Base-by-base conservation (phyloP, 2,329 filamentous ascomycete genomes). In the Beauveria medogensis region DNA sequence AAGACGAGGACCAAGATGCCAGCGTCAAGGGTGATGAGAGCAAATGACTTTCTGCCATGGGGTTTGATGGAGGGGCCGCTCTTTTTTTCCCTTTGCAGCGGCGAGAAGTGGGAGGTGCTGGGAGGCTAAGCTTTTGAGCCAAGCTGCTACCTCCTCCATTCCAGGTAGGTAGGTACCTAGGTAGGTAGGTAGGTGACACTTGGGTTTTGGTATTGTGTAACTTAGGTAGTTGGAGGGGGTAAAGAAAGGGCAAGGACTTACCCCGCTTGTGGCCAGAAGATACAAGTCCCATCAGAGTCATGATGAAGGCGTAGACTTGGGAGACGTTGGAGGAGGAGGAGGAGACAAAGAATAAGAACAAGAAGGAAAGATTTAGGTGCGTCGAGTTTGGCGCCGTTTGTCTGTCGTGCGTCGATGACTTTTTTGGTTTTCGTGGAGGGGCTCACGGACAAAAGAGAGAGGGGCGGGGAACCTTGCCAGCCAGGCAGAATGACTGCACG, bases 251-350 rank as follows among this genome's bases (percentile, higher is more conserved):
- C n/a, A 18, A 44, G 18, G 22, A 59, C 56, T 14, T 59, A 53
- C 56, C 40, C 14, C 56, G 56, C 37, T 37, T 52, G 22, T 54
- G 53, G 50, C 26, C n/a, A 46, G 50, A 57, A 20, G 59, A 57
- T 5, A 54, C 48, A n/a, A 59, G 56, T 44, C 56, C 56, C 47
- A 59, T 52, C 12, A 59, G 24, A 18, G 56, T 59, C 56, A 59
- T 59, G 37, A 14, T 59, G 56, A 43, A 34, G 20, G 16, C 34
- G 53, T 48, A 26, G 7, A 22, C 10, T 5, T 34, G 24, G 41
- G 7, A 5, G 41, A 20, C 5, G 12, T 5, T 28, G 37, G 12
- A 28, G 3, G 34, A 40, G 14, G 24, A 48, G 8, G 16, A 46
- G 3, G 28, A 41, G 44, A 34, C 12, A 28, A 48, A 20, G 48